Evolutionary conservation across 331 rosid genomes (phyloP).

Genomic region (Acacia concinna): DNA sequence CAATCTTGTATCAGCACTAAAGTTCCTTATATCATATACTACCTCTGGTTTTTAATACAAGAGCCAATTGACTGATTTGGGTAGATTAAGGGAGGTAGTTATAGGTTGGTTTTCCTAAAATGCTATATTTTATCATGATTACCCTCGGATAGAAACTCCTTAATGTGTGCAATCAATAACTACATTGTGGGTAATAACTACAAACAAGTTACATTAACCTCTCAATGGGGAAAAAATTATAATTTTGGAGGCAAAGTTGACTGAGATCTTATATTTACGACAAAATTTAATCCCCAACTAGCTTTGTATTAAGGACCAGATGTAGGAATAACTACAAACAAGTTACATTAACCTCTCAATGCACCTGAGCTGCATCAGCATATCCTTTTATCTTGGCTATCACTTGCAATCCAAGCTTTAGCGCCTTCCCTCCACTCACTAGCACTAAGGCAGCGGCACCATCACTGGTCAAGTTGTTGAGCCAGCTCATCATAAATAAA

Average conservation of each 20-base stretch:
- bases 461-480: constrained; percentile 57
- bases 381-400: constrained; percentile 88
- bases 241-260: no score
- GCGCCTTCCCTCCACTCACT: constrained; percentile 88
- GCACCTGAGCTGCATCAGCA: constrained; percentile 96
- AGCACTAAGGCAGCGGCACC: constrained; percentile 92
- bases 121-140: no score
- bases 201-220: no score
- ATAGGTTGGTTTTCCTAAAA: no score
- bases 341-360: constrained; percentile 15
- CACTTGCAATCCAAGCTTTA: constrained; percentile 76
- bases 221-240: no score
- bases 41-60: neutral
- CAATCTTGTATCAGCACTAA: constrained; percentile 39
- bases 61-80: neutral
- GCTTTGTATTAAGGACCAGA: neutral
- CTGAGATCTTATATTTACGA: no score
- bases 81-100: neutral
- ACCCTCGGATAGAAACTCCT: no score
- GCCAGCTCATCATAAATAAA: constrained; percentile 35
- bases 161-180: no score
- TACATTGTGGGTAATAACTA: no score
- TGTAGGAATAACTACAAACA: constrained; percentile 24
- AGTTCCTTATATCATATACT: constrained; percentile 8
- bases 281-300: neutral